Evolutionary conservation across 805 yeast genomes (phyloP), one percentile per base, ranked within the genome.

Genomic region (Alloascoidea africana): DNA sequence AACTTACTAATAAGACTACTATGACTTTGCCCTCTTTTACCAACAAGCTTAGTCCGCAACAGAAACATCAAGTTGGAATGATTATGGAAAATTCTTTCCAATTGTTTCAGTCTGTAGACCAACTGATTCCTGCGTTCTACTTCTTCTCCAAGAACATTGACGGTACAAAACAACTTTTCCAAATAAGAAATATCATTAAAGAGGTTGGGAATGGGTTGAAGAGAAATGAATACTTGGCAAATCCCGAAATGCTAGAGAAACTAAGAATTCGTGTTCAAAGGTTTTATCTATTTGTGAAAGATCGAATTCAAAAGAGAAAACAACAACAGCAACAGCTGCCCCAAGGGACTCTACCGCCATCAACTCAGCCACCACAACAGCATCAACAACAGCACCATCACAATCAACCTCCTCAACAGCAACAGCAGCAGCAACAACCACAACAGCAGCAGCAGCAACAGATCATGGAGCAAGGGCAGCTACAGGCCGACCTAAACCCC

Each of bases 111-210:
- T 68, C 77, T 43, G 78, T 80, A 14, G 93, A 84, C 51, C 77
- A 77, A 42, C 63, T 85, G 33, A 73, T 83, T 32, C 85, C 93
- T 27, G 76, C 81, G 50, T 83, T 82, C 48, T 85, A 71, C 50
- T 68, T 79, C 41, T 63, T 83, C 42, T 80, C 94, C 1, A 74
- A 77, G 47, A 81, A 80, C 53, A 68, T 66, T 36, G 82, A 76
- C 36, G 87, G 83, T 5, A 79, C 94, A 1, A 75, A 73, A 48
- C 70, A 82, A 46, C 68, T 86, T 41, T 66, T 86, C 42, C 87
- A 81, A 51, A 72, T 82, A 65, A 76, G 84, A 55, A 68, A 74
- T 42, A 77, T 84, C 77, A 74, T 83, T 34, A 77, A 74, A 49
- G 80, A 77, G 51, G 80, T 84, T 42, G 58, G 77, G 46, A 91